Evolutionary conservation across 2,329 filamentous ascomycete species (phyloP).

Genomic region (Seiridium cupressi): DNA sequence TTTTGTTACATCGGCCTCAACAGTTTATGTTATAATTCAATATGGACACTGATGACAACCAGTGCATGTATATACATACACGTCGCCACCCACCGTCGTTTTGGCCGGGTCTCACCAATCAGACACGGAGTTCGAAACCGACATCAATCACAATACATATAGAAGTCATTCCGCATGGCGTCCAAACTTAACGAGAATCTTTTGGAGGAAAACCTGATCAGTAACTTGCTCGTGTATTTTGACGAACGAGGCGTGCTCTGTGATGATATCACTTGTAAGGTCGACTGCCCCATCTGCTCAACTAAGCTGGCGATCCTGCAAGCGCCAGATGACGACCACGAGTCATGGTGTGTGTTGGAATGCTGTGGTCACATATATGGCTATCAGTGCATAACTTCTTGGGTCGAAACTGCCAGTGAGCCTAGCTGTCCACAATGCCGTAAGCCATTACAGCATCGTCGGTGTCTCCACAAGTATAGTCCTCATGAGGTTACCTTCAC

Average conservation of each 20-base stretch:
- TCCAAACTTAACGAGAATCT: not conserved
- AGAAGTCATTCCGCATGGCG: not conserved
- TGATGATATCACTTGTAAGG: not conserved
- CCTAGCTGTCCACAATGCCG: not conserved
- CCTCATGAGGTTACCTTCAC: not conserved
- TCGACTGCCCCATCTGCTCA: not conserved
- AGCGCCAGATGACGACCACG: not conserved
- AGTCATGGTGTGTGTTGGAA: not conserved
- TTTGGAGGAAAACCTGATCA: not conserved
- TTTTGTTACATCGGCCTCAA: no score
- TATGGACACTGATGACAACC: no score
- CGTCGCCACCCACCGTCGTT: no score
- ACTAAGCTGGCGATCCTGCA: not conserved
- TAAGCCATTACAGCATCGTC: not conserved
- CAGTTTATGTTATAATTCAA: no score
- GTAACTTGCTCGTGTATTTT: not conserved
- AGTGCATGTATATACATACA: no score
- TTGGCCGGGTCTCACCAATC: no score
- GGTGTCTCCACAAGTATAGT: not conserved
- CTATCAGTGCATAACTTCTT: not conserved
- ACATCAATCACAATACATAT: not conserved
- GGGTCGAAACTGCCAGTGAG: not conserved
- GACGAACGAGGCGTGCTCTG: not conserved
- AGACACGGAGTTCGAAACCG: no score
- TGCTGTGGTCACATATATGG: not conserved